Evolutionary conservation across 441 rosid genomes (phyloP), one percentile per base, ranked within the genome.

Genomic region (Populus tomentosa): DNA sequence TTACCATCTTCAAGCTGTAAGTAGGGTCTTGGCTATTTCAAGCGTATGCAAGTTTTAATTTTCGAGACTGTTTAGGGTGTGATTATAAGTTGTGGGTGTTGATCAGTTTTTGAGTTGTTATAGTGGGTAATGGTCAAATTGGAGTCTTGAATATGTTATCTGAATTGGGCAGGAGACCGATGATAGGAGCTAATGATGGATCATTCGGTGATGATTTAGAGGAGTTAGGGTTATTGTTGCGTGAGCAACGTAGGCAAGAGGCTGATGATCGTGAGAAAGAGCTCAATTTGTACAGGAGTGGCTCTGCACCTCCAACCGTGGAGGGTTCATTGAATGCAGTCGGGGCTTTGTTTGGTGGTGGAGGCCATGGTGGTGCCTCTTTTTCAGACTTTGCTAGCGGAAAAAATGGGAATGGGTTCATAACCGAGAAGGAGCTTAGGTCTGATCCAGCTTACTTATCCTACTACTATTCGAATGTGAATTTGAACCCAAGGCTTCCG

Each of bases 241-340:
- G 90, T 2, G 95, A 93, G 78, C 96, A 90, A 84, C 89, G 92
- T 42, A 80, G 90, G 75, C 88, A 87, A 71, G 95, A 92, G 65
- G 88, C 89, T 10, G 91, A 88, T 90, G 94, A 88, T 86, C 87
- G 76, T 21, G 93, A 89, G 79, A 81, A 87, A 56, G 99, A 95
- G 84, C 90, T 94, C 7, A 92, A 92, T 87, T 78, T 92, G 83
- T 92, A 85, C 72, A 88, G 99, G 80, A 91, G 98, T 82, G 99
- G 99, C 75, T 94, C 98, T 78, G 99, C 98, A 5, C 98, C 99
- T 2, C 99, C 99, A 1, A 96, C 99, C 2, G 96, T 94, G 26
- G 95, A 96, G 81, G 99, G 98, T 32, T 96, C 98, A 20, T 64
- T 90, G 67, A 86, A 78, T 83, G 91, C 99, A 7, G 86, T 89